These are phyloP conservation scores for Cotoneaster glaucophyllus DNA, from an alignment of 306 rosid species.

Conservation along the genomic window DNA sequence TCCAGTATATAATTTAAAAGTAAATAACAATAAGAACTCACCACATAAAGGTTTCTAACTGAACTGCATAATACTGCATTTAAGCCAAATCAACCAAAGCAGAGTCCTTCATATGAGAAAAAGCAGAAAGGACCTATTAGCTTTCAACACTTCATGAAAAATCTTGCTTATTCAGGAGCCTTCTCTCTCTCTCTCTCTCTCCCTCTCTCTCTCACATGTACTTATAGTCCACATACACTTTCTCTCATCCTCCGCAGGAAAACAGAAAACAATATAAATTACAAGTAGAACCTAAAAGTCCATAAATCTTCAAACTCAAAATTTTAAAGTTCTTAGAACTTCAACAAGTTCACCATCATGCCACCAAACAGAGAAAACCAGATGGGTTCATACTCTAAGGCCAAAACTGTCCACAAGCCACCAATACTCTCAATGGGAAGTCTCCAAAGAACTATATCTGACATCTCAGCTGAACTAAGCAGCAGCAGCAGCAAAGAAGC, in stretches of 20 bases:
- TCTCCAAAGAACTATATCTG: constrained; percentile 42
- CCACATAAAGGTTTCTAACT: not conserved
- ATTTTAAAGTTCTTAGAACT: not conserved
- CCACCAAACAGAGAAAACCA: constrained; percentile 21
- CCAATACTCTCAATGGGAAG: constrained; percentile 26
- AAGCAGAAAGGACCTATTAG: not conserved
- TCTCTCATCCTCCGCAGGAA: not conserved
- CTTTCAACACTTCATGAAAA: constrained; percentile 9
- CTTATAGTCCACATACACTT: constrained; percentile 16
- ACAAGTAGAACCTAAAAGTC: not conserved
- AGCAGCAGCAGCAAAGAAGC: not conserved
- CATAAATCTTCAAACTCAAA: not conserved
- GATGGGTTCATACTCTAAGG: constrained; percentile 10
- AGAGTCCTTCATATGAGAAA: not conserved
- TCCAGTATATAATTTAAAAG: too few relatives aligned
- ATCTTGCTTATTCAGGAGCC: constrained; percentile 8
- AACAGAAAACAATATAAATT: constrained; percentile 6
- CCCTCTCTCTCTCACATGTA: not conserved
- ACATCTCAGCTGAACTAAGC: constrained; percentile 23
- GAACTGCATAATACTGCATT: not conserved
- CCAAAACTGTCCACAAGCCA: not conserved
- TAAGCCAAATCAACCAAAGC: not conserved
- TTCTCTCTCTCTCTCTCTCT: not conserved
- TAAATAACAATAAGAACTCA: too few relatives aligned
- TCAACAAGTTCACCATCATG: constrained; percentile 6